Evolutionary conservation across 139 green algal species (phyloP), one percentile per base, ranked within the genome.

Genomic region (Volvox africanus): DNA sequence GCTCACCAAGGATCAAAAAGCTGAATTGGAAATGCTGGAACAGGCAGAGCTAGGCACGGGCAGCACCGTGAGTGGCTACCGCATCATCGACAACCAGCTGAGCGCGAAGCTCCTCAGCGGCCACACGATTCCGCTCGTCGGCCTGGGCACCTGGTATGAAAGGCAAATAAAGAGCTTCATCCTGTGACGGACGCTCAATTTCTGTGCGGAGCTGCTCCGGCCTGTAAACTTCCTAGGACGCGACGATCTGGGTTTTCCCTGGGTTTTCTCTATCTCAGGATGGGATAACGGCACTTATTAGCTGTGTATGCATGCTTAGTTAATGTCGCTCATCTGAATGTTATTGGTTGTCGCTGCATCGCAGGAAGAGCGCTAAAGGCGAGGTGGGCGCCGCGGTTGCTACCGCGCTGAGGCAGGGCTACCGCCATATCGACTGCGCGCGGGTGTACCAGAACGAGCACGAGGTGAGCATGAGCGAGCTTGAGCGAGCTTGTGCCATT

Each of bases 361-460:
- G 26, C 88, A 94, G 91, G 93, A 95, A 95, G 79, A 87, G 88
- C 32, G 89, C 88, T 24, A 91, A 82, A 35, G 92, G 93, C 1
- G 93, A 96, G 88, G 95, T 96, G 19, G 79, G 85, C 1, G 80
- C 89, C 13, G 94, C 95, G 20, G 94, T 97, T 35, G 33, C 93
- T 9, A 81, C 79, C 30, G 96, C 95, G 12, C 62, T 97, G 73
- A 80, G 92, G 11, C 80, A 75, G 9, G 96, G 96, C 50, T 97
- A 97, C 91, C 93, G 95, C 37, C 94, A 96, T 89, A 95, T 95
- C 77, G 93, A 95, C 88, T 95, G 93, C 89, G 94, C 94, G 0
- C 37, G 61, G 9, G 61, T 95, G 14, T 96, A 96, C 80, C 85
- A 86, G 32, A 96, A 96, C 77, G 94, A 96, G 80, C 83, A 92